Evolutionary conservation across 257 asterid genomes (phyloP), one percentile per base, ranked within the genome.

Genomic region (Lycium barbarum): DNA sequence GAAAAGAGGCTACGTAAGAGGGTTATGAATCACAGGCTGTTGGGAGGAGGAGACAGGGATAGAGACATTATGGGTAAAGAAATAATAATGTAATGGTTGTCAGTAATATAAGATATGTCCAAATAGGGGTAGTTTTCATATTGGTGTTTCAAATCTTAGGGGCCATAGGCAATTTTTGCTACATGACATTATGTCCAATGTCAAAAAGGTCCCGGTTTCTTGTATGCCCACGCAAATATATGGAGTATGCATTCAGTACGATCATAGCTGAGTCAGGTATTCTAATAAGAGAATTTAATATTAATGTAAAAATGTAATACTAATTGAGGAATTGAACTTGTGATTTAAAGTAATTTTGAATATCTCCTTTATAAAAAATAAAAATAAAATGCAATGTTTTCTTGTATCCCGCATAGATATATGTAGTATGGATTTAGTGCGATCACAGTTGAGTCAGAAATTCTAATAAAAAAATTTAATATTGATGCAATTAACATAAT

Each of bases 81-180:
- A 87, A 86, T 87, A 85, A 89, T 89, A 91, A 90, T 85, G 84
- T 89, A 67, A 14, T 93, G 82, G 12, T 55, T 92, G 93, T 91
- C 95, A 89, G 87, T 76, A 63, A 83, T 82, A 72, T 4, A 12
- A 86, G n/a, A 74, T 85, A 45, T 9, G 88, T 88, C 96, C 97
- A 92, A 93, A 87, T 43, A 83, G 84, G 87, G 91, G 93, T 91
- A 79, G 86, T 89, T 91, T 90, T 92, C 94, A 76, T 26, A 70
- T 43, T 89, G 90, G 90, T 92, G 93, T 73, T 71, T 79, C 66
- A 83, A 87, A 86, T 91, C 89, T 79, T 22, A 40, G 84, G 92
- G 90, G 88, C 92, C 97, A 88, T 88, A 6, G 40, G 47, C 86
- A 20, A 13, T 76, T 76, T 76, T 26, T 13, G 63, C 63, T 51